Conservation (phyloP, 305 asterid species). For the Solanum hybrid region DNA sequence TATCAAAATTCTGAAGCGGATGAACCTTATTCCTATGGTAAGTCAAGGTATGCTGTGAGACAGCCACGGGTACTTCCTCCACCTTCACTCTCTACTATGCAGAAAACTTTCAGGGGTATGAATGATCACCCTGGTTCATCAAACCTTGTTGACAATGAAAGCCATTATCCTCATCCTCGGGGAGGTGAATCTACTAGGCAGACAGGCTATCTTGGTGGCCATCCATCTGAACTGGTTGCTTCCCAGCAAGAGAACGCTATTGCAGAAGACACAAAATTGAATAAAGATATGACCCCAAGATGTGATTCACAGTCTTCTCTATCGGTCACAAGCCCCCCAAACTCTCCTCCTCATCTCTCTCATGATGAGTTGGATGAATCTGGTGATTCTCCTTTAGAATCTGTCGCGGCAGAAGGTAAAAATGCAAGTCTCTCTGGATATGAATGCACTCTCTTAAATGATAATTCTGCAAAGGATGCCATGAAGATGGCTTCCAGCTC, state of each 20-base stretch:
- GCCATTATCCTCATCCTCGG: constrained; percentile 27
- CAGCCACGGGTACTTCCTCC: constrained; percentile 98
- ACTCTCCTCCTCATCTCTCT: constrained; percentile 89
- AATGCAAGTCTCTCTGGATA: constrained; percentile 24
- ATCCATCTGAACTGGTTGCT: constrained; percentile 39
- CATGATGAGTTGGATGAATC: constrained; percentile 93
- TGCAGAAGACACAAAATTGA: constrained; percentile 39
- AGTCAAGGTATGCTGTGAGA: constrained; percentile 76
- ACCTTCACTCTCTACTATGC: constrained; percentile 57
- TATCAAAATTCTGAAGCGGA: constrained; percentile 55
- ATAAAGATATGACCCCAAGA: constrained; percentile 31
- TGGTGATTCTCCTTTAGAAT: constrained; percentile 51
- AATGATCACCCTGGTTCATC: constrained; percentile 43
- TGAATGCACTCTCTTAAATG: constrained; percentile 34
- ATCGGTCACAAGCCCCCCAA: constrained; percentile 96
- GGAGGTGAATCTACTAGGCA: constrained; percentile 38
- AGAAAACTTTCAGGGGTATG: constrained; percentile 42
- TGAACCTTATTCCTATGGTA: constrained; percentile 64
- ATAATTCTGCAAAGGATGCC: constrained; percentile 35
- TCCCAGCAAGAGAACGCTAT: constrained; percentile 30
- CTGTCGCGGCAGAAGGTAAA: constrained; percentile 41
- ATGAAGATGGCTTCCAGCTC: constrained; percentile 32
- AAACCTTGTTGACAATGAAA: constrained; percentile 29
- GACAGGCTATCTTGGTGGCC: constrained; percentile 38
- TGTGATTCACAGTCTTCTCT: constrained; percentile 95